Conservation (phyloP, 2,329 filamentous ascomycete genomes). For the Furcasterigmium furcatum region DNA sequence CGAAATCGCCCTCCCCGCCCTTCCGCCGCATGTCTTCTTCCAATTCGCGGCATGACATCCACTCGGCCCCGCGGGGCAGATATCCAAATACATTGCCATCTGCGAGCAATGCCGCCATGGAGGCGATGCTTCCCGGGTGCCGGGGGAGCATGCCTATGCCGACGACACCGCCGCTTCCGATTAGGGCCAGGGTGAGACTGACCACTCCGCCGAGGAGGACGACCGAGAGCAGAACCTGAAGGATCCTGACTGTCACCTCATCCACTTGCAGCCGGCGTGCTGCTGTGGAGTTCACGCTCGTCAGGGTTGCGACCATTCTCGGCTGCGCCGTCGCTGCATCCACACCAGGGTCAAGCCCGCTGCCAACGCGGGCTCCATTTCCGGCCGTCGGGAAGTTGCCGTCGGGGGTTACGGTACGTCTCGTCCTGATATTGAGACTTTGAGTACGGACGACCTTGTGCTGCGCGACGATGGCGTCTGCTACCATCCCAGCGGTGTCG, state of each 20-base stretch:
- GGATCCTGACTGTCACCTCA: conserved; percentile 24
- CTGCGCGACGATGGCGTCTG: conserved; percentile 28
- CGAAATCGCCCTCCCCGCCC: conserved; percentile 16
- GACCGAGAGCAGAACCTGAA: conserved; percentile 25
- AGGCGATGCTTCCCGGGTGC: conserved; percentile 28
- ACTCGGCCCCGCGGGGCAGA: conserved; percentile 20
- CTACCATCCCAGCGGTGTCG: conserved; percentile 13
- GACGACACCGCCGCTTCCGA: conserved; percentile 1
- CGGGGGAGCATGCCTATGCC: conserved; percentile 18
- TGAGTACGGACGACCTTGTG: conserved; percentile 32
- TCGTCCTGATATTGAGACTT: conserved; percentile 20
- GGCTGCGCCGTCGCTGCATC: conserved; percentile 4
- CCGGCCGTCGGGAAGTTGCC: neutral
- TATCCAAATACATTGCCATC: conserved; percentile 31
- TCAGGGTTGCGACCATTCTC: conserved; percentile 8
- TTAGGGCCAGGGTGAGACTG: conserved; percentile 17
- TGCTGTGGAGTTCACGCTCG: conserved; percentile 10
- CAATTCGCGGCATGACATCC: conserved; percentile 10
- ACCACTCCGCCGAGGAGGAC: neutral
- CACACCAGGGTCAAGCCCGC: conserved; percentile 8
- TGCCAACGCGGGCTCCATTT: conserved; percentile 1
- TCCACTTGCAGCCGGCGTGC: conserved; percentile 22
- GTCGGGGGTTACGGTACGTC: conserved; percentile 12
- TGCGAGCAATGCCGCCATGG: conserved; percentile 28
- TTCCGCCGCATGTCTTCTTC: neutral